These are phyloP conservation scores for Chaetomium sp. DNA, from an alignment of 2,329 filamentous ascomycete species.

Conservation along the genomic window DNA sequence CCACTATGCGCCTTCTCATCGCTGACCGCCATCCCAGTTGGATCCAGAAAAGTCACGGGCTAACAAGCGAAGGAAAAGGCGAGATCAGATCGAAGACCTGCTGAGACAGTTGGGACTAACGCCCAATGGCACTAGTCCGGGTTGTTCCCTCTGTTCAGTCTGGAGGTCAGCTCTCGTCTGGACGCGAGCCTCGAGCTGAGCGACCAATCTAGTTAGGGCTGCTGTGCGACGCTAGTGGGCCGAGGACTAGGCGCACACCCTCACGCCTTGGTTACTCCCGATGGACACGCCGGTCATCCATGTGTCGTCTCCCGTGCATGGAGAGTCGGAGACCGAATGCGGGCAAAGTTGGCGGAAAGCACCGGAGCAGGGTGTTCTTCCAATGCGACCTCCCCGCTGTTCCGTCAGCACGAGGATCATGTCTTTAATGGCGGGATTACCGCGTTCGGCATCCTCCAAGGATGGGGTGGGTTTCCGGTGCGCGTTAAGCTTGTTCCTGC, in stretches of 20 bases:
- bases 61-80: not conserved
- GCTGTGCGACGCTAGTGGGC: constrained; percentile 10
- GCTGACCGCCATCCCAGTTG: constrained; percentile 2
- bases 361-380: no score
- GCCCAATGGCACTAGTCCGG: constrained; percentile 12
- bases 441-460: not conserved
- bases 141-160: constrained; percentile 1
- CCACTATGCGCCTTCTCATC: constrained; percentile 1
- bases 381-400: not conserved
- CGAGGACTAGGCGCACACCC: no score
- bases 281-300: not conserved
- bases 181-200: constrained; percentile 6
- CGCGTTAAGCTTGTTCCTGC: constrained; percentile 6
- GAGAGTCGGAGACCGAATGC: not conserved
- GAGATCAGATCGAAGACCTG: constrained; percentile 20
- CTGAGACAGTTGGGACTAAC: constrained; percentile 16
- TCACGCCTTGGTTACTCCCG: constrained; percentile 8
- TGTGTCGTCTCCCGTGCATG: not conserved
- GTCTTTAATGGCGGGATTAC: not conserved
- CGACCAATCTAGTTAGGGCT: constrained; percentile 16
- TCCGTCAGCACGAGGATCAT: constrained; percentile 1
- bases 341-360: not conserved
- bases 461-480: not conserved
- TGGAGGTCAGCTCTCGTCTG: constrained; percentile 15
- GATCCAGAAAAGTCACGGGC: not conserved